These are phyloP conservation scores for Globisporangium heterothallicum DNA, from an alignment of 352 stramenopile species.

Conservation along the genomic window DNA sequence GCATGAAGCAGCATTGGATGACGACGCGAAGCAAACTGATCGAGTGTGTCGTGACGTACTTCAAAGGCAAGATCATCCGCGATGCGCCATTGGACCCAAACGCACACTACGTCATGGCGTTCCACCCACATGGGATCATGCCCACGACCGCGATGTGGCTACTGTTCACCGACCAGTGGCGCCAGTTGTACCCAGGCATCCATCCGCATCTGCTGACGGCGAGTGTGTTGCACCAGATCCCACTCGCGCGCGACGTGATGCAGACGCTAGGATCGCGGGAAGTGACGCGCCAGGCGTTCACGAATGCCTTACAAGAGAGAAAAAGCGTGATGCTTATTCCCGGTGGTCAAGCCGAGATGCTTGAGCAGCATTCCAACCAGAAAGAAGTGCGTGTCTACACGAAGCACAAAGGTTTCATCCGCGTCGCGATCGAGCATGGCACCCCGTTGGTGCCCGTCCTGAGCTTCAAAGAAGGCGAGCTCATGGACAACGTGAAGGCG, in stretches of 20 bases:
- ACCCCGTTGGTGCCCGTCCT: constrained; percentile 67
- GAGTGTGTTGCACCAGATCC: constrained; percentile 79
- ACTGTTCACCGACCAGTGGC: constrained; percentile 69
- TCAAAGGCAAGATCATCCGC: constrained; percentile 54
- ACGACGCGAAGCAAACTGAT: constrained; percentile 37
- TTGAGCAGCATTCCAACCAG: constrained; percentile 51
- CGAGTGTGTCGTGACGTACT: constrained; percentile 58
- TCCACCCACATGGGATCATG: constrained; percentile 81
- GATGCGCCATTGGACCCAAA: constrained; percentile 46
- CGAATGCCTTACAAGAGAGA: constrained; percentile 36
- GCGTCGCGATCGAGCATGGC: constrained; percentile 71
- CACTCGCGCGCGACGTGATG: constrained; percentile 63
- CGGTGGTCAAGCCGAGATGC: constrained; percentile 78
- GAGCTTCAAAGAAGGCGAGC: constrained; percentile 79
- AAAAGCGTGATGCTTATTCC: constrained; percentile 74
- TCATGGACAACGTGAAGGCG: constrained; percentile 79
- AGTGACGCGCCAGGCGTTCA: constrained; percentile 63
- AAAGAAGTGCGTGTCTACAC: constrained; percentile 74
- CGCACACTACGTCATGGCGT: constrained; percentile 67
- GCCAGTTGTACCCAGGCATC: constrained; percentile 54
- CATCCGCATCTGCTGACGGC: constrained; percentile 66
- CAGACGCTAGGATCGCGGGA: constrained; percentile 74
- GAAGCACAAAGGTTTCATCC: constrained; percentile 75
- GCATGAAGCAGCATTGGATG: constrained; percentile 43
- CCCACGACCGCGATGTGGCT: constrained; percentile 72